A percentile compares a stretch with the other conserved stretches of the same genome.
These are phyloP conservation scores for Pyricularia grisea DNA, from an alignment of 2,329 filamentous ascomycete genomes.

Conservation along the genomic window DNA sequence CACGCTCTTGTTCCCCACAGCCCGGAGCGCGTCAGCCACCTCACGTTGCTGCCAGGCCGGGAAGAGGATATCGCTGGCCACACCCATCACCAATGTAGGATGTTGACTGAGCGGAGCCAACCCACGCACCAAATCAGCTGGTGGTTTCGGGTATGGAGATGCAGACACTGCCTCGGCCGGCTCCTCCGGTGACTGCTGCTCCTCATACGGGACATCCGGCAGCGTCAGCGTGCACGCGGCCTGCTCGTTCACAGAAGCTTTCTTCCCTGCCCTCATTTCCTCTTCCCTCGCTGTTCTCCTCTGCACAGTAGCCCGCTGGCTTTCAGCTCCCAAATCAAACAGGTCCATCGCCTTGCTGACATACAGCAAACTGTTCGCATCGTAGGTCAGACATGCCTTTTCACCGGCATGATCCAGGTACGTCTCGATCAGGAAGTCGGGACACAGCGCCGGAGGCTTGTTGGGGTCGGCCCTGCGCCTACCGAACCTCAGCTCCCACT, in stretches of 20 bases:
- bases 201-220: constrained; percentile 76
- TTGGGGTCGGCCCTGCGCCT: constrained; percentile 75
- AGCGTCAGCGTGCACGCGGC: constrained; percentile 69
- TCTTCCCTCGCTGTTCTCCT: constrained; percentile 53
- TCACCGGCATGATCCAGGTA: constrained; percentile 97
- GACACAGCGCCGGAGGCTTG: constrained; percentile 86
- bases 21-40: constrained; percentile 73
- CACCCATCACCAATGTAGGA: constrained; percentile 81
- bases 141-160: constrained; percentile 38
- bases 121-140: constrained; percentile 71
- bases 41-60: constrained; percentile 97
- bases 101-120: constrained; percentile 63
- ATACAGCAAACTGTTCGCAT: constrained; percentile 90
- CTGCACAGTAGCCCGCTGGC: constrained; percentile 52
- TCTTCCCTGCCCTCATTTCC: constrained; percentile 41
- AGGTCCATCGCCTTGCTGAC: constrained; percentile 99
- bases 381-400: constrained; percentile 95
- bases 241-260: constrained; percentile 13
- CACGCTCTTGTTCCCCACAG: constrained; percentile 70
- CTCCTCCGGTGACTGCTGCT: constrained; percentile 49
- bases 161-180: constrained; percentile 20
- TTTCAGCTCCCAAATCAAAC: constrained; percentile 74
- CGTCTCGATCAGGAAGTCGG: constrained; percentile 95
- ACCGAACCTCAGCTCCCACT: constrained; percentile 95
- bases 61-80: constrained; percentile 92